Conservation (phyloP, 208 protist species). For the Acanthamoeba healyi region DNA sequence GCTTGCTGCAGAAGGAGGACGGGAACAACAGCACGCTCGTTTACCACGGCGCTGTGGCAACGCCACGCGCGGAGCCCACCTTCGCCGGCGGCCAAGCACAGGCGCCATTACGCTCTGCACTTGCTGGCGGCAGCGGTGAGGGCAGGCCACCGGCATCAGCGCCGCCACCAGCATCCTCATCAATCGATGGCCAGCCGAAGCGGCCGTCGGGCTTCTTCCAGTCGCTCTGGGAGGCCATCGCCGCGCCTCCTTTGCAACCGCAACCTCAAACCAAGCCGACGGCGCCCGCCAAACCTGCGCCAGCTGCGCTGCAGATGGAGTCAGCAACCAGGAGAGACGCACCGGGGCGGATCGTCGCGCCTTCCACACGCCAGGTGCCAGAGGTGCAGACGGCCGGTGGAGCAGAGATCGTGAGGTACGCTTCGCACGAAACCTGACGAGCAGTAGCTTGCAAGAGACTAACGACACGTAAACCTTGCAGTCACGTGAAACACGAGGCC, state of each 20-base stretch:
- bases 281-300: too few species aligned
- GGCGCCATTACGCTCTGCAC: not conserved
- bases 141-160: too few species aligned
- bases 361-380: too few species aligned
- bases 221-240: constrained; percentile 28
- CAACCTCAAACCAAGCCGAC: not conserved
- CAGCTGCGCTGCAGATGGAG: too few species aligned
- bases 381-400: not conserved
- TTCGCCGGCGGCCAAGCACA: too few species aligned
- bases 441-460: not conserved
- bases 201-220: not conserved
- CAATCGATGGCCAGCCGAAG: not conserved
- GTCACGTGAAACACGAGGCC: not conserved
- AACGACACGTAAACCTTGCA: not conserved
- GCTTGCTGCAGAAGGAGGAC: constrained; percentile 21
- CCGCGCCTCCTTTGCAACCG: not conserved
- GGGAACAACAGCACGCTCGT: not conserved
- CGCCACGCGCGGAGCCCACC: too few species aligned
- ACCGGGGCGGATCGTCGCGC: too few species aligned
- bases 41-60: not conserved
- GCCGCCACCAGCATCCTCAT: not conserved
- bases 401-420: not conserved
- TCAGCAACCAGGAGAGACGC: not conserved
- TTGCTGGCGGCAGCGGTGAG: not conserved
- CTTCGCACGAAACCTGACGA: not conserved